Evolutionary conservation across 331 rosid species (phyloP).

Genomic region (Erythrophleum ivorense): DNA sequence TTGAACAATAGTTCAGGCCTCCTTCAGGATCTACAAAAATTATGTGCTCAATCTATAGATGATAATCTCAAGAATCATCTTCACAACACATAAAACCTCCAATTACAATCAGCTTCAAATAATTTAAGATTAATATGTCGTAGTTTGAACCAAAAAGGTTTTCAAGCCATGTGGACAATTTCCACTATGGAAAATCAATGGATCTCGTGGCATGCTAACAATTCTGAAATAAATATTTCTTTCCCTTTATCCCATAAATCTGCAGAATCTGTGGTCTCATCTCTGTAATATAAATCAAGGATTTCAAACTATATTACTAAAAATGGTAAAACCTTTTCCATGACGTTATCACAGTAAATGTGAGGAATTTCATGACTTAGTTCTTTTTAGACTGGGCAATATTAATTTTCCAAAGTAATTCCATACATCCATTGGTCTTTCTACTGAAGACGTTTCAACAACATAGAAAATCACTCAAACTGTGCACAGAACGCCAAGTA

Average conservation of each 20-base stretch:
- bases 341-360: background rate
- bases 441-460: background rate
- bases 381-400: background rate
- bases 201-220: background rate
- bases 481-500: background rate
- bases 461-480: constrained; percentile 13
- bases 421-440: background rate
- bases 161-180: background rate
- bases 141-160: background rate
- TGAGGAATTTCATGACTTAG: background rate
- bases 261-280: background rate
- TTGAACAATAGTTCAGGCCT: background rate
- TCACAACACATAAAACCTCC: no score
- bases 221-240: background rate
- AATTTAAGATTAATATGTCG: background rate
- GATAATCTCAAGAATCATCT: background rate
- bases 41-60: background rate
- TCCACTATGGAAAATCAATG: background rate
- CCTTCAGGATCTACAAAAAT: constrained; percentile 13
- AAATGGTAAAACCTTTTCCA: constrained; percentile 11
- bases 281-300: background rate
- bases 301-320: no score
- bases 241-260: background rate
- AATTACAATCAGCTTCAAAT: background rate
- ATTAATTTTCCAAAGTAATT: background rate